phyloP scores from a whole-genome alignment of 768 basidiomycete genomes.

The Lepiota brunneoincarnata region DNA sequence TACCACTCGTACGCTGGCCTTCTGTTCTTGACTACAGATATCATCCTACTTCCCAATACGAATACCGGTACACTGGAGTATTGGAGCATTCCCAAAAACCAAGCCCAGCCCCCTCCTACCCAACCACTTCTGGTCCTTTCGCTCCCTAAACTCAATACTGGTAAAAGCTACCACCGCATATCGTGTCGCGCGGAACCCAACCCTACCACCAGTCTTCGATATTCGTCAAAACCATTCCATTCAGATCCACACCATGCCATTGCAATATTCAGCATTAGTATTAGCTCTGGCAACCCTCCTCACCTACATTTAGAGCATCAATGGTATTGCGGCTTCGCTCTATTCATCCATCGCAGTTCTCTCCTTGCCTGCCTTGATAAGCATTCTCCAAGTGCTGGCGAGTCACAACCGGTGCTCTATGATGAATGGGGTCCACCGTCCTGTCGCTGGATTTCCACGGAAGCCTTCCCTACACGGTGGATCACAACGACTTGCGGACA shows the following conservation, averaged over 20 bases:
- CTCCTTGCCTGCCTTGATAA: conserved; percentile 11
- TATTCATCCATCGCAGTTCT: conserved; percentile 33
- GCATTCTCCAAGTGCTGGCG: background rate
- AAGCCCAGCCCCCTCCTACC: conserved; percentile 11
- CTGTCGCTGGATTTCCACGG: conserved; percentile 31
- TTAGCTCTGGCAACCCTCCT: conserved; percentile 9
- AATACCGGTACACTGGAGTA: conserved; percentile 28
- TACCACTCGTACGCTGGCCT: conserved; percentile 27
- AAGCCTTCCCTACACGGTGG: conserved; percentile 31
- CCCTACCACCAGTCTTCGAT: conserved; percentile 19
- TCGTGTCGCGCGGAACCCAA: conserved; percentile 42
- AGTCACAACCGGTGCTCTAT: conserved; percentile 21
- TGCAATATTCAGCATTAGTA: conserved; percentile 30
- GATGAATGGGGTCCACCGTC: conserved; percentile 29
- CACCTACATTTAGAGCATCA: background rate
- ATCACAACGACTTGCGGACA: conserved; percentile 36
- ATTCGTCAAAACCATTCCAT: conserved; percentile 17
- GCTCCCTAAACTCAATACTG: conserved; percentile 28
- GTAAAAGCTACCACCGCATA: conserved; percentile 21
- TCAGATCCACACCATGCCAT: conserved; percentile 25
- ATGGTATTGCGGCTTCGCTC: conserved; percentile 21
- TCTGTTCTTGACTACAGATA: conserved; percentile 30
- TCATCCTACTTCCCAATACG: conserved; percentile 33
- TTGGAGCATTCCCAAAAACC: conserved; percentile 28
- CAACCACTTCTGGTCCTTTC: conserved; percentile 22